Base-by-base conservation (phyloP, 805 yeast species). In the Alloascoidea africana region DNA sequence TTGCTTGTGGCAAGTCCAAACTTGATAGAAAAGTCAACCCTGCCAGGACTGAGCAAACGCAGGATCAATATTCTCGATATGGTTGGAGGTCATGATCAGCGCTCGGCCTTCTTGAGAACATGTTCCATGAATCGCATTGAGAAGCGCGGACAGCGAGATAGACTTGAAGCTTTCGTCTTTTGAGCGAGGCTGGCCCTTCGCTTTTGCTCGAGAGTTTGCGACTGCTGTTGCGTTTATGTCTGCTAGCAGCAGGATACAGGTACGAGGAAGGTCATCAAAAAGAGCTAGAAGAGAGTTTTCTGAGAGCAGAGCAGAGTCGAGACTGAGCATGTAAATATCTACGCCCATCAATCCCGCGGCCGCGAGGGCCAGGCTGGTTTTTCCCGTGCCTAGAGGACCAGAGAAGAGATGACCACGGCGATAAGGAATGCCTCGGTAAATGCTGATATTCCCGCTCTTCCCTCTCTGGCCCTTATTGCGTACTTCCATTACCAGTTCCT, bases 341-440 rank as follows among this genome's bases (percentile, higher is more conserved):
- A n/a, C n/a, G n/a, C n/a, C n/a, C n/a, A n/a, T n/a, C n/a, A n/a
- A n/a, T n/a, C n/a, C n/a, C n/a, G 97, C 97, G 14, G 89, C 97
- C 0, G 96, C 95, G 54, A 96, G 70, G 0, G 96, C 96, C 44
- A 87, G 67, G 44, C 87, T 65, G 1, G 96, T 86, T 58, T 86
- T 86, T 43, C 96, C 96, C 1, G 96, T 86, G 47, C 96, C 96
- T 15, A 96, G 96, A 5, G 96, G 96, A 3, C 96, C 96, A 55
- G 86, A 86, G 35, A 86, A 63, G 41, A 86, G 83, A 35, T 87
- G 96, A 54, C 96, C 96, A 61, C 87, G 87, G 35, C 96, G 96
- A 58, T 86, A 96, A 3, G 95, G 94, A 53, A 86, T 86, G 41
- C 96, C 96, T n/a, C n/a, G n/a, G n/a, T n/a, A n/a, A n/a, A n/a